Evolutionary conservation across 169 alveolate genomes (phyloP).

Genomic region (Plasmodium gallinaceum): DNA sequence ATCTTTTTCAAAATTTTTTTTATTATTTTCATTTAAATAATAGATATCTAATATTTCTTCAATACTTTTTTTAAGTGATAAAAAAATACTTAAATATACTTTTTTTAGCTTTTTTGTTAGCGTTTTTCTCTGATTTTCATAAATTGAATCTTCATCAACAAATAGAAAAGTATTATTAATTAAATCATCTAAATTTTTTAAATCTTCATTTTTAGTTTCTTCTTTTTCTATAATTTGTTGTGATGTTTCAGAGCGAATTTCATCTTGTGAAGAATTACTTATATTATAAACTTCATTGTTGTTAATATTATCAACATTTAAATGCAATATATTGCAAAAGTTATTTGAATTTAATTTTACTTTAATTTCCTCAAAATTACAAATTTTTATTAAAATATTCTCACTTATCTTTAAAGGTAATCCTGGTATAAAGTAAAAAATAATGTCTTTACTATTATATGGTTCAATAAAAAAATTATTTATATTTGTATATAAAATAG

Average conservation of each 20-base stretch:
- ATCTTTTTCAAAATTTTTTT: not conserved
- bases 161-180: slow-evolving; percentile 23
- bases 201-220: not conserved
- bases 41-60: slow-evolving; percentile 51
- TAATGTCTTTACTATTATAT: slow-evolving; percentile 54
- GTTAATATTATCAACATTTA: slow-evolving; percentile 2
- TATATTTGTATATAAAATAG: slow-evolving; percentile 57
- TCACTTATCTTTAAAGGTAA: slow-evolving; percentile 32
- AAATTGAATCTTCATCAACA: slow-evolving; percentile 7
- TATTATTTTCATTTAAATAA: slow-evolving; percentile 7
- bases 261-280: slow-evolving; percentile 5
- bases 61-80: slow-evolving; percentile 16
- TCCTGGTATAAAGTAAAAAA: slow-evolving; percentile 68
- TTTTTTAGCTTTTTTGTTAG: slow-evolving; percentile 41
- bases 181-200: slow-evolving; percentile 32
- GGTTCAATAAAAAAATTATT: slow-evolving; percentile 72
- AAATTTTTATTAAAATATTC: slow-evolving; percentile 48
- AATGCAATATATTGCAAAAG: slow-evolving; percentile 32
- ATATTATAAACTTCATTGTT: slow-evolving; percentile 1
- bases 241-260: not conserved
- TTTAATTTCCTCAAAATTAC: slow-evolving; percentile 70
- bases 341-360: slow-evolving; percentile 19
- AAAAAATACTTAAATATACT: slow-evolving; percentile 17
- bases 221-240: not conserved
- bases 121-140: slow-evolving; percentile 25